Evolutionary conservation across 345 rosid genomes (phyloP), one percentile per base, ranked within the genome.

Genomic region (Excoecaria cochinchinensis): DNA sequence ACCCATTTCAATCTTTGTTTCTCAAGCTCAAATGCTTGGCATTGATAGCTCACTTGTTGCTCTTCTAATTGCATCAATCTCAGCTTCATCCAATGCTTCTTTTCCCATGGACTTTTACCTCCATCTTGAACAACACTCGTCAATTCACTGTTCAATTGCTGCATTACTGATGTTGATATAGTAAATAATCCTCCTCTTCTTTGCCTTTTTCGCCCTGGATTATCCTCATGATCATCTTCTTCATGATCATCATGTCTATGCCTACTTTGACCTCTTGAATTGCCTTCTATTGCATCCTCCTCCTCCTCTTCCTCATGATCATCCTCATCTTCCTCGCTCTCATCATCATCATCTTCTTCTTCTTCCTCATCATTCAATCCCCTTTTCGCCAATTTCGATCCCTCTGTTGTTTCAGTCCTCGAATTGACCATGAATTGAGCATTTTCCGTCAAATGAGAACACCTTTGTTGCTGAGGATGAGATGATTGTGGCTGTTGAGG

Each of bases 1-100:
- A 93, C 79, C 99, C 99, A 96, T 78, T 96, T 96, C 55, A 93
- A 70, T 83, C 95, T 86, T 78, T 91, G 95, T 86, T 90, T 96
- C 87, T 96, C 99, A 6, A 96, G 87, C 83, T 90, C 92, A 31
- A 80, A 85, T 1, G 90, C 93, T 76, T 92, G 84, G 76, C 69
- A 75, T 69, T 85, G 90, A 73, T 86, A 90, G 77, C 79, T 86
- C 48, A 93, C 83, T 78, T 84, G 89, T 83, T 85, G 89, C 81
- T 93, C 94, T 73, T 96, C 98, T 13, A 93, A 25, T 78, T 90
- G 89, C 82, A 93, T 17, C 50, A 84, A 19, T 78, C 77, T 93
- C 77, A 72, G 62, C 83, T 67, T 92, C 84, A 92, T 72, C 94
- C 96, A 93, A 21, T 95, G 98, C 82, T 84, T 89, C 97, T 95